Conservation (phyloP, 306 rosid genomes). For the Lagenaria siceraria region DNA sequence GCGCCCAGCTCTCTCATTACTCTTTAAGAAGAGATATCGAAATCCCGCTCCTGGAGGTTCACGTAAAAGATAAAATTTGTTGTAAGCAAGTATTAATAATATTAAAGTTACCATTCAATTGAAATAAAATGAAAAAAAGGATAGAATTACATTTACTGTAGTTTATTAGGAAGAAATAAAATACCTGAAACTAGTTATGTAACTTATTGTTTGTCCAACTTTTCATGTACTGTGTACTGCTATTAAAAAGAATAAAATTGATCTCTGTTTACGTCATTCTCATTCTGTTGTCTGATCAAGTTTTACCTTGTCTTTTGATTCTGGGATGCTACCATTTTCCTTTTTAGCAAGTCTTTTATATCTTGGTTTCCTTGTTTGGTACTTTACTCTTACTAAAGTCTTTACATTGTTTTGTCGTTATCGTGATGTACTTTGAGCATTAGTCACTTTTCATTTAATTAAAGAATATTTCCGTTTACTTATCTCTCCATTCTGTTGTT, state of each 20-base stretch:
- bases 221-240: background rate
- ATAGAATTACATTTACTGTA: background rate
- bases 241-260: background rate
- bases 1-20: slow-evolving; percentile 47
- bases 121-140: background rate
- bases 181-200: background rate
- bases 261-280: background rate
- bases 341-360: too few relatives aligned
- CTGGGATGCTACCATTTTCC: too few relatives aligned
- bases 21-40: slow-evolving; percentile 48
- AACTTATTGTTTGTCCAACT: background rate
- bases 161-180: background rate
- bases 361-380: too few relatives aligned
- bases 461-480: too few relatives aligned
- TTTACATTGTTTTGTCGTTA: too few relatives aligned
- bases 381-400: too few relatives aligned
- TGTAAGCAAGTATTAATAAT: background rate
- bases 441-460: too few relatives aligned
- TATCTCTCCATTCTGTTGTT: too few relatives aligned
- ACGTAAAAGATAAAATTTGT: slow-evolving; percentile 28
- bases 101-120: background rate
- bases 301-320: too few relatives aligned
- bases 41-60: slow-evolving; percentile 32
- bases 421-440: too few relatives aligned
- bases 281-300: background rate